Evolutionary conservation across 176 grass and related monocot genomes (phyloP).

Genomic region (Aechmea fasciata): DNA sequence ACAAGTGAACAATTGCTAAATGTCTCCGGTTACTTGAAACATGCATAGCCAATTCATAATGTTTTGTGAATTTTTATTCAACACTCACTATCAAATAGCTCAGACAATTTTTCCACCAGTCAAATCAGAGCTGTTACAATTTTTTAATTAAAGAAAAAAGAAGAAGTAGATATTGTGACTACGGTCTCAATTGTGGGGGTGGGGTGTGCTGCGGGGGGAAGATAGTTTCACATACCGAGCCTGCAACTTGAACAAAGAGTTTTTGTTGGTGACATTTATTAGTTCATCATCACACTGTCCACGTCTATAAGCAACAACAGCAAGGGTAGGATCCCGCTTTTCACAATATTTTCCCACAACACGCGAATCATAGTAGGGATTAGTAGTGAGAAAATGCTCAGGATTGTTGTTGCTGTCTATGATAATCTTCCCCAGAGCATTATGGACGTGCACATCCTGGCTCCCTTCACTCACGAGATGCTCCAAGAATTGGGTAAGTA

Average conservation of each 20-base stretch:
- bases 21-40: no score
- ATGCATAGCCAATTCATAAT: no score
- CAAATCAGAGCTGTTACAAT: neutral
- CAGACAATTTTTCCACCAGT: no score
- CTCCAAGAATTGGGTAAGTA: slow-evolving; percentile 89
- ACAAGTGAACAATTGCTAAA: no score
- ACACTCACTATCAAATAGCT: no score
- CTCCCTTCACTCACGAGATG: slow-evolving; percentile 89
- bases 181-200: no score
- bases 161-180: neutral
- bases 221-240: slow-evolving; percentile 46
- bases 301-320: slow-evolving; percentile 90
- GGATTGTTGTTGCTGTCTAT: slow-evolving; percentile 97
- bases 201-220: slow-evolving; percentile 4
- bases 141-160: neutral
- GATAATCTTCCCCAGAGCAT: slow-evolving; percentile 94
- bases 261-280: slow-evolving; percentile 87
- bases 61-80: no score
- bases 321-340: slow-evolving; percentile 89
- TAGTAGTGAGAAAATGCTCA: slow-evolving; percentile 96
- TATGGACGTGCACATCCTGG: slow-evolving; percentile 96
- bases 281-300: slow-evolving; percentile 92
- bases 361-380: slow-evolving; percentile 95
- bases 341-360: slow-evolving; percentile 98
- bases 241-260: slow-evolving; percentile 92